Evolutionary conservation across 2,329 filamentous ascomycete genomes (phyloP), one percentile per base, ranked within the genome.

Genomic region (Arthrobotrys megalospora): DNA sequence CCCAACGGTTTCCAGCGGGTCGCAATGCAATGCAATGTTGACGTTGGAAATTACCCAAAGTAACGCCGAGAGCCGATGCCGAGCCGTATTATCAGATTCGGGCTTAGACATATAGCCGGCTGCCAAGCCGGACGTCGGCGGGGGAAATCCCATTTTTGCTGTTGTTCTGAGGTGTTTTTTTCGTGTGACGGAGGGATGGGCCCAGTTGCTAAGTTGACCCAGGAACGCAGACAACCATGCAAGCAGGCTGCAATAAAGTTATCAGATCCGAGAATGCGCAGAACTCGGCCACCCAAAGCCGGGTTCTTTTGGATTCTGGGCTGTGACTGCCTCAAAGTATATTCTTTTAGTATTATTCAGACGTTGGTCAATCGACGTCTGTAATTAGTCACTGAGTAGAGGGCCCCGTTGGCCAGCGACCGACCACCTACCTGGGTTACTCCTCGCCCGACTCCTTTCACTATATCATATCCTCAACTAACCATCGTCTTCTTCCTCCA

Each of bases 161-260:
- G 5, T 8, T 43, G 7, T 41, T 41, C 19, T 48, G 43, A 43
- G 58, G 19, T 63, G 43, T 63, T 58, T 58, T 53, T 58, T 53
- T 58, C 52, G 52, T 58, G 52, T 28, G 55, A 32, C 55, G 36
- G 55, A 24, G 55, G 34, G 41, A 16, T 45, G 41, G 6, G n/a
- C 6, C 41, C 41, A 45, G n/a, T 38, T 28, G 24, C 24, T 28
- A 28, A 28, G 50, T 58, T 28, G 32, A 41, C 52, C 52, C 52
- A 58, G 52, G 52, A 58, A 45, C 19, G 36, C 34, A 53, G 38
- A 52, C 52, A 63, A 45, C 60, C 60, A 64, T 64, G 60, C 43
- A 48, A 48, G 34, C 55, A 60, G 55, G 55, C 55, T 60, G 55
- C 24, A 71, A 65, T 78, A 78, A 78, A 78, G 73, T 78, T 78